Conservation (phyloP, 129 eudicot genomes). For the Flaveria brownii region DNA sequence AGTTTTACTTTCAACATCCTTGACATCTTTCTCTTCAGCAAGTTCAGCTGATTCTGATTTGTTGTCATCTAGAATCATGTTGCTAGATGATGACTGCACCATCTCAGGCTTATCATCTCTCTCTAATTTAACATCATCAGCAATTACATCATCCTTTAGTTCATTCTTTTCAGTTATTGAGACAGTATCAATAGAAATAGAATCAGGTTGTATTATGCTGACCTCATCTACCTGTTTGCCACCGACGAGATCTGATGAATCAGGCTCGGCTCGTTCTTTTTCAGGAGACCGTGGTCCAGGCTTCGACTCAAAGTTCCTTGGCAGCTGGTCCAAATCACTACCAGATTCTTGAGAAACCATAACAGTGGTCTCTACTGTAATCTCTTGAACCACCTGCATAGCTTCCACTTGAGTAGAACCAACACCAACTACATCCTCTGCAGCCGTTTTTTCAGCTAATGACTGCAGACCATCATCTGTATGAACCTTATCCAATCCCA, state of each 20-base stretch:
- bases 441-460: slow-evolving; percentile 24
- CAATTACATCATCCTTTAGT: slow-evolving; percentile 71
- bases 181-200: slow-evolving; percentile 78
- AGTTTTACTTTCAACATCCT: slow-evolving; percentile 29
- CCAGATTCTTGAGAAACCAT: slow-evolving; percentile 30
- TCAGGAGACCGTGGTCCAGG: slow-evolving; percentile 26
- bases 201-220: slow-evolving; percentile 79
- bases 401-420: slow-evolving; percentile 33
- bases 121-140: slow-evolving; percentile 88
- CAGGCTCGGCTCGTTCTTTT: slow-evolving; percentile 33
- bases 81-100: slow-evolving; percentile 50
- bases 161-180: slow-evolving; percentile 71
- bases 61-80: slow-evolving; percentile 40
- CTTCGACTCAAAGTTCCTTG: slow-evolving; percentile 38
- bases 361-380: slow-evolving; percentile 40
- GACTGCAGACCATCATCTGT: slow-evolving; percentile 33
- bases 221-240: slow-evolving; percentile 83
- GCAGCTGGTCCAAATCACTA: slow-evolving; percentile 35
- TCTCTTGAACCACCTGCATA: slow-evolving; percentile 26
- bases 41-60: slow-evolving; percentile 49
- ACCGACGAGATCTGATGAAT: slow-evolving; percentile 41
- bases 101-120: slow-evolving; percentile 67
- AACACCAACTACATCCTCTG: slow-evolving; percentile 35
- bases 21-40: slow-evolving; percentile 45
- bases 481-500: slow-evolving; percentile 37